A percentile compares a stretch with the other conserved stretches of the same genome.
These are phyloP conservation scores for Globisporangium acanthophoron DNA, from an alignment of 352 stramenopile genomes.

Conservation along the genomic window DNA sequence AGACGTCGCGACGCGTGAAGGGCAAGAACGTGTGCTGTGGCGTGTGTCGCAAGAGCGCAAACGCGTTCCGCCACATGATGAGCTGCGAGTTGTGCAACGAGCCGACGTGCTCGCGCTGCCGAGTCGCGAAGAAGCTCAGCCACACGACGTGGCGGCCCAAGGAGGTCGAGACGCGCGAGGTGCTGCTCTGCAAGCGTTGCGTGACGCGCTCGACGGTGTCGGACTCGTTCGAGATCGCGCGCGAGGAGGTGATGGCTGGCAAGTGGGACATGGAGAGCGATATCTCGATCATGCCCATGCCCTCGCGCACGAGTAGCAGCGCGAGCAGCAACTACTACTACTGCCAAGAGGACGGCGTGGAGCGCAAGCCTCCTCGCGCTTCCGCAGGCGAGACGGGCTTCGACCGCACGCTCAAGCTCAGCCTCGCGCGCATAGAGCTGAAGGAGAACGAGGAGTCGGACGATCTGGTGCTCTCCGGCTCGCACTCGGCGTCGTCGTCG, in stretches of 20 bases:
- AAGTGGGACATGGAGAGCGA: conserved; percentile 11
- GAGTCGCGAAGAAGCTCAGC: conserved; percentile 11
- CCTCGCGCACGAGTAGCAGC: conserved; percentile 2
- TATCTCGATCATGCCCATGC: conserved; percentile 11
- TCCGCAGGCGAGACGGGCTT: conserved; percentile 2
- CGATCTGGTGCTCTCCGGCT: not conserved
- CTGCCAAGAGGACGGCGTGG: not conserved
- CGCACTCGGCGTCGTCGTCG: conserved; percentile 2
- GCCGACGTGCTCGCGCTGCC: conserved; percentile 11
- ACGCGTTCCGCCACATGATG: conserved; percentile 5
- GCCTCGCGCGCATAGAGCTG: conserved; percentile 8
- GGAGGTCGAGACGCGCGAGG: conserved; percentile 6
- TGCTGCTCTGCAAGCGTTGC: conserved; percentile 12
- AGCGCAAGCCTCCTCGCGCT: not conserved
- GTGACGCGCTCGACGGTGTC: conserved; percentile 1
- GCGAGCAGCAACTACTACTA: conserved; percentile 8
- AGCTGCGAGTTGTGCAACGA: conserved; percentile 9
- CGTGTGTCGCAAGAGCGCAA: conserved; percentile 11
- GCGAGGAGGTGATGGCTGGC: conserved; percentile 12
- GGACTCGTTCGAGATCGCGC: conserved; percentile 9
- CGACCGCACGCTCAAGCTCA: conserved; percentile 12
- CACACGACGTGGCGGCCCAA: conserved; percentile 5
- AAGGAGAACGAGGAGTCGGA: conserved; percentile 4
- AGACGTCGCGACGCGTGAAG: not conserved
- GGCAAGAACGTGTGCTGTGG: conserved; percentile 8